phyloP scores from a whole-genome alignment of 768 basidiomycete species.

The Psilocybe cyanescens region DNA sequence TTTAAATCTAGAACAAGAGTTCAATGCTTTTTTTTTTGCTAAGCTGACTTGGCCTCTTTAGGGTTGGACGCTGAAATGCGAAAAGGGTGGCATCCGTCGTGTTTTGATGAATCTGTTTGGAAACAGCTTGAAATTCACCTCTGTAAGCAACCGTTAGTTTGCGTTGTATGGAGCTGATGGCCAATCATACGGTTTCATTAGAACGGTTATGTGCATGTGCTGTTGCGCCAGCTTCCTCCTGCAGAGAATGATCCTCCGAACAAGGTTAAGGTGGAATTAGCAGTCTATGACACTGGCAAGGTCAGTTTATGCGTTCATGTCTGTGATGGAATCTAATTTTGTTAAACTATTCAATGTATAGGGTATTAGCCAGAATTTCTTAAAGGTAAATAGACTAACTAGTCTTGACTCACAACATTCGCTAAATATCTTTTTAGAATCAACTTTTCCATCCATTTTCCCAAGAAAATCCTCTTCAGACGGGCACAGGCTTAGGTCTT shows the following conservation, averaged over 20 bases:
- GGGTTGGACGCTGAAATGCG: constrained; percentile 89
- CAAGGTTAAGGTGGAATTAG: constrained; percentile 78
- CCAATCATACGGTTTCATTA: constrained; percentile 29
- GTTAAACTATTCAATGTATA: constrained; percentile 25
- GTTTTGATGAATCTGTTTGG: constrained; percentile 95
- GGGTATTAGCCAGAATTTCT: constrained; percentile 92
- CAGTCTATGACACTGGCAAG: constrained; percentile 91
- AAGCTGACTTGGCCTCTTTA: constrained; percentile 26
- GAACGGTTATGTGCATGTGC: constrained; percentile 88
- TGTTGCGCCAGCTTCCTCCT: constrained; percentile 73
- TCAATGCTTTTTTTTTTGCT: not conserved
- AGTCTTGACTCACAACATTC: not conserved
- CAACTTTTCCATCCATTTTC: constrained; percentile 97
- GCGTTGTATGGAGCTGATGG: not conserved
- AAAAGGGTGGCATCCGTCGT: constrained; percentile 90
- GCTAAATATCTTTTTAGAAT: constrained; percentile 50
- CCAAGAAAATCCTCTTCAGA: constrained; percentile 93
- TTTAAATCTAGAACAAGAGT: not conserved
- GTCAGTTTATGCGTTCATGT: constrained; percentile 33
- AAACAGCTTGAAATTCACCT: constrained; percentile 92
- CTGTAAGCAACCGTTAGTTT: constrained; percentile 45
- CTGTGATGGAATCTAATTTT: not conserved
- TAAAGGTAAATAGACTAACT: constrained; percentile 57
- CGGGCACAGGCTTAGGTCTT: constrained; percentile 91
- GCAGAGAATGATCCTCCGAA: constrained; percentile 54